phyloP scores from a whole-genome alignment of 257 asterid genomes.

The Solanum ahanhuiri region DNA sequence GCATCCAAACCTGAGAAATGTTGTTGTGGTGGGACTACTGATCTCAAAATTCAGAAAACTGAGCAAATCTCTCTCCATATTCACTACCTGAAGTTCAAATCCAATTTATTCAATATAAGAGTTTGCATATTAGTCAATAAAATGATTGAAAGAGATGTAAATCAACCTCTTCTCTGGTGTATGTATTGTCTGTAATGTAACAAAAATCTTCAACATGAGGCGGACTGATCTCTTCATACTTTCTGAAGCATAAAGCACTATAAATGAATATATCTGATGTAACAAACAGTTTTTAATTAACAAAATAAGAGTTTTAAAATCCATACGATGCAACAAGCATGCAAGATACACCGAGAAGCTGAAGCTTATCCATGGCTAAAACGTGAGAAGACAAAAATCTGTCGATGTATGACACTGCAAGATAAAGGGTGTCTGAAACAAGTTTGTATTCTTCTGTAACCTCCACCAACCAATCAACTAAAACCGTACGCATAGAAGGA shows the following conservation, averaged over 20 bases:
- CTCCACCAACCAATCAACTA: conserved; percentile 89
- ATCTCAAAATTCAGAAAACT: conserved; percentile 50
- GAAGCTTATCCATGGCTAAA: conserved; percentile 53
- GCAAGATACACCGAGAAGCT: conserved; percentile 87
- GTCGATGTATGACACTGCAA: conserved; percentile 59
- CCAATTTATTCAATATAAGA: not conserved
- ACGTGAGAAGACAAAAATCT: conserved; percentile 53
- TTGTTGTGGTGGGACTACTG: conserved; percentile 62
- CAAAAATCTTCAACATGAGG: conserved; percentile 77
- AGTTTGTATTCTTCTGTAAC: conserved; percentile 78
- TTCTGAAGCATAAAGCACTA: conserved; percentile 38
- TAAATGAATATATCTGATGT: conserved; percentile 1
- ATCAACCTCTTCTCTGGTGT: conserved; percentile 68
- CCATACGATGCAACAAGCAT: conserved; percentile 91
- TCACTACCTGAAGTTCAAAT: conserved; percentile 30
- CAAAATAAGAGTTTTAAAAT: not conserved
- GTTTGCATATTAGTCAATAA: not conserved
- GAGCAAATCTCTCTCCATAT: conserved; percentile 63
- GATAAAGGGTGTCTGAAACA: conserved; percentile 64
- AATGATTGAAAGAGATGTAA: not conserved
- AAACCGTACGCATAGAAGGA: conserved; percentile 58
- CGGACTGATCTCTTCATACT: conserved; percentile 73
- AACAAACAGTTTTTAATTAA: not conserved
- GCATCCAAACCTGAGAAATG: conserved; percentile 60
- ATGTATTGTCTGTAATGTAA: conserved; percentile 78